Percentiles rank a stretch among this genome's conserved stretches.
Conservation (phyloP, 2,329 filamentous ascomycete species). For the Cladosporium austrohemisphaericum region DNA sequence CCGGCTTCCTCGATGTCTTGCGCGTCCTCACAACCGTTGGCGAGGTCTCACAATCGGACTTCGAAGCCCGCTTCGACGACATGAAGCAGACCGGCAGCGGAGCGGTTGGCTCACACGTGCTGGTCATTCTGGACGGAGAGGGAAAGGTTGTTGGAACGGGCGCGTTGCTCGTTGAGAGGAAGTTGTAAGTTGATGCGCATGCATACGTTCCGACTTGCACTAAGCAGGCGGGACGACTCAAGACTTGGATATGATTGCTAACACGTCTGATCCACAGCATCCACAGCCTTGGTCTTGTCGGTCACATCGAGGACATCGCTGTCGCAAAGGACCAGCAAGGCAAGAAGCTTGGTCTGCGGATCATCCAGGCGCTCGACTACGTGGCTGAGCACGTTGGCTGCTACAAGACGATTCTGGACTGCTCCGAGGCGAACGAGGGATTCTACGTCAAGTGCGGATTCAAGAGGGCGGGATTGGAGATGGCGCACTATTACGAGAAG, state of each 20-base stretch:
- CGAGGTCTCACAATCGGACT: slow-evolving; percentile 71
- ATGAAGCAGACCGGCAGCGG: slow-evolving; percentile 54
- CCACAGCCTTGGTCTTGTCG: slow-evolving; percentile 75
- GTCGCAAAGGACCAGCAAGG: slow-evolving; percentile 94
- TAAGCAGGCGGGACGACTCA: background rate
- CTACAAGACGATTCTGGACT: slow-evolving; percentile 96
- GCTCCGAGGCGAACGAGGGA: slow-evolving; percentile 90
- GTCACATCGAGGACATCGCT: slow-evolving; percentile 97
- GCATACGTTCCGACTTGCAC: too few species aligned
- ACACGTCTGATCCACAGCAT: slow-evolving; percentile 45
- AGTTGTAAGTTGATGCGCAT: slow-evolving; percentile 62
- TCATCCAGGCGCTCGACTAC: slow-evolving; percentile 90
- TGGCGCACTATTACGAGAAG: slow-evolving; percentile 80
- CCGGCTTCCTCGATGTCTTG: slow-evolving; percentile 85
- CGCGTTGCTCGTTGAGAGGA: slow-evolving; percentile 85
- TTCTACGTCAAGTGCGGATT: slow-evolving; percentile 99
- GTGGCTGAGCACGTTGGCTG: slow-evolving; percentile 86
- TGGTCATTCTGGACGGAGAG: slow-evolving; percentile 75
- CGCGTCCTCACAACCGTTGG: slow-evolving; percentile 90
- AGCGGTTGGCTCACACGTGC: slow-evolving; percentile 71
- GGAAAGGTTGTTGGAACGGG: slow-evolving; percentile 81
- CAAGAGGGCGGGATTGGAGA: slow-evolving; percentile 84
- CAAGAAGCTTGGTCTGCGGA: slow-evolving; percentile 87
- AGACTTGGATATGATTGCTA: background rate
- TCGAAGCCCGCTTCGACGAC: slow-evolving; percentile 77